Evolutionary conservation across 169 alveolate species (phyloP).

Genomic region (Pseudocohnilembus persalinus): DNA sequence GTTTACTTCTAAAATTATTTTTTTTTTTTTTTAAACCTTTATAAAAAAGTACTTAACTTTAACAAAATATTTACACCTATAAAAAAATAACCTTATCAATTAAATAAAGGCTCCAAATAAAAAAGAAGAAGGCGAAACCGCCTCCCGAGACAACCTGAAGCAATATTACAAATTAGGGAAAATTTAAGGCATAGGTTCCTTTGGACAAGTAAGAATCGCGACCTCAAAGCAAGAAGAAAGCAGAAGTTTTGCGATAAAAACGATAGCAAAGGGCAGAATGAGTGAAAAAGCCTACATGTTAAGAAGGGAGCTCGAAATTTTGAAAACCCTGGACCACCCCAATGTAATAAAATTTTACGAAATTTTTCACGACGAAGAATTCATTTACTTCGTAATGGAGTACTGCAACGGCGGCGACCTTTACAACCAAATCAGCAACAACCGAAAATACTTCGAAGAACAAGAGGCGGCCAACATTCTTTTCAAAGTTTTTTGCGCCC

Average conservation of each 20-base stretch:
- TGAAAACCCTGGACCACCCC: conserved; percentile 79
- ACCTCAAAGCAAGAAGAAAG: neutral
- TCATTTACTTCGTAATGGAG: conserved; percentile 76
- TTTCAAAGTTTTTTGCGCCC: conserved; percentile 70
- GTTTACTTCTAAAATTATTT: no score
- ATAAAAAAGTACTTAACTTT: no score
- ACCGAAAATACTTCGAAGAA: conserved; percentile 68
- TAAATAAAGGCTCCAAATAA: no score
- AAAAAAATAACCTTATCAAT: no score
- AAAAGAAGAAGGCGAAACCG: no score
- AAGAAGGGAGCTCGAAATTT: conserved; percentile 66
- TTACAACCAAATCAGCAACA: conserved; percentile 57
- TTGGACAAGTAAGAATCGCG: conserved; percentile 29
- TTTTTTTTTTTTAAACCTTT: no score
- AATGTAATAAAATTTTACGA: conserved; percentile 79
- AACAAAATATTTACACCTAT: no score
- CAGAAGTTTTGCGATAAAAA: conserved; percentile 49
- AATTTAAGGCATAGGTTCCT: conserved; percentile 25
- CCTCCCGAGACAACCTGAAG: neutral
- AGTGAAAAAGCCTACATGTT: conserved; percentile 31
- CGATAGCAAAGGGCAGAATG: conserved; percentile 40
- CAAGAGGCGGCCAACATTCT: conserved; percentile 72
- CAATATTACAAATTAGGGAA: conserved; percentile 11
- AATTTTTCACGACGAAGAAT: conserved; percentile 62
- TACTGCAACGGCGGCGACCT: conserved; percentile 81